Evolutionary conservation across 2,329 filamentous ascomycete species (phyloP).

Genomic region (Epichloe elymi): DNA sequence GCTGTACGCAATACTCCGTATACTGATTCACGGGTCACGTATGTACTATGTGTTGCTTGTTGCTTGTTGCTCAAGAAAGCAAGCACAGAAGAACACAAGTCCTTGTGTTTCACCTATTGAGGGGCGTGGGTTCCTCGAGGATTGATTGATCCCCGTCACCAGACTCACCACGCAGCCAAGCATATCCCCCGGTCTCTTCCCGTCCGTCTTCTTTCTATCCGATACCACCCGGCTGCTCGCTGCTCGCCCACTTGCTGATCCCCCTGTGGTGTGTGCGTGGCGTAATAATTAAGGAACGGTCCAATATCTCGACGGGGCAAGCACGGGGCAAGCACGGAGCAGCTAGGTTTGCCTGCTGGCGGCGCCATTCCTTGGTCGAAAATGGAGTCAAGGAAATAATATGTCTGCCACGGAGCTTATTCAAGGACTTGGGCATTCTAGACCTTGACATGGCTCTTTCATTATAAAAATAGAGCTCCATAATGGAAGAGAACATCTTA

Average conservation of each 20-base stretch:
- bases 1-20: neutral
- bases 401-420: neutral
- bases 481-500: no score
- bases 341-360: neutral
- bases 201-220: neutral
- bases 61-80: neutral
- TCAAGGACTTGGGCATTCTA: neutral
- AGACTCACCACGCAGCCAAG: neutral
- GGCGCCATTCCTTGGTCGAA: neutral
- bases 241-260: neutral
- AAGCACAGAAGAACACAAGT: slow-evolving; percentile 8
- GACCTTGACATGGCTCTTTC: neutral
- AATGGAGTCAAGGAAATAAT: neutral
- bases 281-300: neutral
- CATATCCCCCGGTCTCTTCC: neutral
- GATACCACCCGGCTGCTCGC: neutral
- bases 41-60: neutral
- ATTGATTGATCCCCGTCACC: slow-evolving; percentile 7
- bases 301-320: neutral
- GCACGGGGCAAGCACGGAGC: no score
- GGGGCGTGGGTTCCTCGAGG: slow-evolving; percentile 14
- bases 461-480: no score
- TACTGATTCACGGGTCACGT: no score
- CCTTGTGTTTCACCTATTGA: slow-evolving; percentile 20
- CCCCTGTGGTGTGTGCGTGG: neutral